Evolutionary conservation across 345 rosid genomes (phyloP).

Genomic region (Sonneratia alba): DNA sequence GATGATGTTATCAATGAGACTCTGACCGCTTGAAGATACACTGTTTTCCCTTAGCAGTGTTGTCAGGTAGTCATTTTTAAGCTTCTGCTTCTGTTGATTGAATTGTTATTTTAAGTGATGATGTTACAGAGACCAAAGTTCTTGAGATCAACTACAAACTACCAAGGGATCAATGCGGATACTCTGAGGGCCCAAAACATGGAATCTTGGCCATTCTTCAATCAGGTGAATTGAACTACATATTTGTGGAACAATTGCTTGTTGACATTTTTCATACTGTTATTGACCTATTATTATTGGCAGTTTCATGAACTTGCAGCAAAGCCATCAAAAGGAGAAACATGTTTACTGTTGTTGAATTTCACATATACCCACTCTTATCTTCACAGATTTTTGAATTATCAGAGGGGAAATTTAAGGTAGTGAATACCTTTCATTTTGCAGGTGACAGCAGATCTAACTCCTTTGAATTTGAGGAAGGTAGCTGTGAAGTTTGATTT

Average conservation of each 20-base stretch:
- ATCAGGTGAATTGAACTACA: slow-evolving; percentile 40
- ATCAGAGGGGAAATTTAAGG: background rate
- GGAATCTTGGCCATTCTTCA: slow-evolving; percentile 91
- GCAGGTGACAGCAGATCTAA: slow-evolving; percentile 83
- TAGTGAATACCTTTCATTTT: background rate
- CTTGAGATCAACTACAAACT: slow-evolving; percentile 63
- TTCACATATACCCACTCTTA: background rate
- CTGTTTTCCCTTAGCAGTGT: background rate
- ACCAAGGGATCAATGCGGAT: slow-evolving; percentile 79
- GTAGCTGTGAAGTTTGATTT: slow-evolving; percentile 75
- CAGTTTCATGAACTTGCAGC: background rate
- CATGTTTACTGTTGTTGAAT: background rate
- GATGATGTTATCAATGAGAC: background rate
- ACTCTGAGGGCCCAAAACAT: slow-evolving; percentile 72
- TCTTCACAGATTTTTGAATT: background rate
- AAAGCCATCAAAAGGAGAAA: background rate
- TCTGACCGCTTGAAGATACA: background rate
- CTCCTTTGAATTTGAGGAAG: slow-evolving; percentile 59
- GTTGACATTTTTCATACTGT: too few relatives aligned
- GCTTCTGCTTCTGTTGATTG: slow-evolving; percentile 9
- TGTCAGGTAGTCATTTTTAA: background rate
- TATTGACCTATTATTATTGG: too few relatives aligned
- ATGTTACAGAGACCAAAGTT: slow-evolving; percentile 68
- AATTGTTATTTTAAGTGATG: slow-evolving; percentile 2
- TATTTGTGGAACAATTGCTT: background rate